Evolutionary conservation across 2,329 filamentous ascomycete species (phyloP), one percentile per base, ranked within the genome.

Genomic region (Colletotrichum sp.): DNA sequence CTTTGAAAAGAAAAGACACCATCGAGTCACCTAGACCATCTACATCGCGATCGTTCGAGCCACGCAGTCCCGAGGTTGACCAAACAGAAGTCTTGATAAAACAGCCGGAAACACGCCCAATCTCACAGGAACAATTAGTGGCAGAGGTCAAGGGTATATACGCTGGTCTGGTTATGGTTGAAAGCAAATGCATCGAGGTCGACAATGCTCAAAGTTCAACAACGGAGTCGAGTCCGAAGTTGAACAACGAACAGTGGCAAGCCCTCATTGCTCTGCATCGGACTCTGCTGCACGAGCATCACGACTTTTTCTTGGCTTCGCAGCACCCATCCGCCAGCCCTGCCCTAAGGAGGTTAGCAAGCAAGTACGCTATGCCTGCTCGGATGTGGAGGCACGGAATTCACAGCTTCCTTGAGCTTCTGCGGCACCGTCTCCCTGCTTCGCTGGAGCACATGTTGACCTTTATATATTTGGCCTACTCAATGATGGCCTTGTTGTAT

Each of bases 341-440:
- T 0, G 91, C 93, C 0, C 82, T 99, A 1, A 89, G 91, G 5
- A 87, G 91, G 0, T 84, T 98, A 0, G 93, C 96, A 0, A 90
- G 90, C 0, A 97, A 97, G 77, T 98, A 98, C 79, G 92, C 93
- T 0, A 98, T 99, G 95, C 96, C 96, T 0, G 95, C 95, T 0
- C 88, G 96, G 0, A 97, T 99, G 94, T 99, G 97, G 97, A 90
- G 95, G 0, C 95, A 98, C 79, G 96, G 95, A 0, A 98, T 99
- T 5, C 95, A 98, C 81, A 93, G 92, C 0, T 97, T 97, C 73
- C 87, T 98, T 0, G 95, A 98, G 78, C 83, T 98, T 1, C 83
- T 98, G 0, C 88, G 95, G 0, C 92, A 95, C 78, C 90, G 93
- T 4, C 86, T 98, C 0, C 96, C 96, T 0, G 89, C 88, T 0